These are phyloP conservation scores for Collariella sp. DNA, from an alignment of 495 filamentous ascomycete genomes.

Conservation along the genomic window DNA sequence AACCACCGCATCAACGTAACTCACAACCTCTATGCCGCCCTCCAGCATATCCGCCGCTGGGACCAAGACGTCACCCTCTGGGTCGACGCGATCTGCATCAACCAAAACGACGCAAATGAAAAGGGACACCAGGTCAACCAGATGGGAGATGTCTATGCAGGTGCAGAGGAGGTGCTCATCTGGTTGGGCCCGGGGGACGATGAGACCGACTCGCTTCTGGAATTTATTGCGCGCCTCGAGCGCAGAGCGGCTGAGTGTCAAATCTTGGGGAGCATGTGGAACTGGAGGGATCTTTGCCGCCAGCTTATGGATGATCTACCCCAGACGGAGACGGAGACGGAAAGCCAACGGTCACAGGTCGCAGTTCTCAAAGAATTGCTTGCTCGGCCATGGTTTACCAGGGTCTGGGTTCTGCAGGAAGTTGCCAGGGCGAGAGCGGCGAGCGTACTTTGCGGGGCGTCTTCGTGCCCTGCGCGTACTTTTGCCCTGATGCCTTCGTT, in stretches of 20 bases:
- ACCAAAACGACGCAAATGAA: constrained; percentile 14
- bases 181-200: constrained; percentile 19
- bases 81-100: constrained; percentile 21
- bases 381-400: constrained; percentile 10
- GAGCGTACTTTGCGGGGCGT: constrained; percentile 16
- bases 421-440: constrained; percentile 11
- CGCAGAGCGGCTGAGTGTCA: not conserved
- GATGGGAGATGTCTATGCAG: constrained; percentile 23
- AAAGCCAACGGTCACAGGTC: constrained; percentile 8
- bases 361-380: constrained; percentile 2
- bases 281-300: not conserved
- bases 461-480: constrained; percentile 17
- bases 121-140: constrained; percentile 21
- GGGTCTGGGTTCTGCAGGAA: constrained; percentile 22
- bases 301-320: no score
- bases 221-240: not conserved
- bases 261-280: not conserved
- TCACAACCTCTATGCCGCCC: not conserved
- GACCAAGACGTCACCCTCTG: not conserved
- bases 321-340: no score
- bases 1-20: not conserved
- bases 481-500: constrained; percentile 25
- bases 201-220: not conserved
- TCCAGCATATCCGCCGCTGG: not conserved
- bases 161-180: constrained; percentile 15